Conservation (phyloP, 139 green algal species). For the Chlamydomonas eustigma region DNA sequence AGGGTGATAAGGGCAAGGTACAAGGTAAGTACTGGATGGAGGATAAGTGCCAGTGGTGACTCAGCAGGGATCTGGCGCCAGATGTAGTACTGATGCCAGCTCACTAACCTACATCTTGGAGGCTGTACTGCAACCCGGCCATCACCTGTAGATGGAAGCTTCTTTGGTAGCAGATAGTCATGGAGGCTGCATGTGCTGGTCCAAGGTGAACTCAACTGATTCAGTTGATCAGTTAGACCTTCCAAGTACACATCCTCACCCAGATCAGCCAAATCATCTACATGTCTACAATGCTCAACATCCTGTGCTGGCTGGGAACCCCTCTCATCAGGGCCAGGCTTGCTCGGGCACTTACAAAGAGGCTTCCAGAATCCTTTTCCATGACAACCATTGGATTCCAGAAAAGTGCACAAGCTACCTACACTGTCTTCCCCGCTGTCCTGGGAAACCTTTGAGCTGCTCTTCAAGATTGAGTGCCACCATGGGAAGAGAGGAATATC, state of each 20-base stretch:
- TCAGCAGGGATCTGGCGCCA: neutral
- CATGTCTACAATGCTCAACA: too few relatives aligned
- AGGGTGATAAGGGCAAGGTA: neutral
- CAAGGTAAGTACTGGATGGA: neutral
- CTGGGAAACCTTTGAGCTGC: neutral
- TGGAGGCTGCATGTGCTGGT: too few relatives aligned
- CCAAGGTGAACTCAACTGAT: too few relatives aligned
- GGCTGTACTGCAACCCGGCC: too few relatives aligned
- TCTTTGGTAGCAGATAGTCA: too few relatives aligned
- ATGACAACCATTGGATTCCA: neutral
- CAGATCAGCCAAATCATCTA: too few relatives aligned
- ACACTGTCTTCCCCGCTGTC: neutral
- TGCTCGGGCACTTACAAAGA: neutral
- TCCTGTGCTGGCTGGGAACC: too few relatives aligned
- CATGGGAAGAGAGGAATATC: conserved; percentile 1
- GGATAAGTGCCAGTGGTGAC: neutral
- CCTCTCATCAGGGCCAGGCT: too few relatives aligned
- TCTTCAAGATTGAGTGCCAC: conserved; percentile 1
- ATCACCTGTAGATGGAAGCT: too few relatives aligned
- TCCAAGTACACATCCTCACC: too few relatives aligned
- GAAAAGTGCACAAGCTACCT: neutral
- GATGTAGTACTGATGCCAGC: conserved; percentile 1
- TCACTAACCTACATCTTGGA: neutral
- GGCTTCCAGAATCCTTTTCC: neutral
- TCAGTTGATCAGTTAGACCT: too few relatives aligned